Base-by-base conservation (phyloP, 2,329 filamentous ascomycete genomes). In the Orbilia oligospora region DNA sequence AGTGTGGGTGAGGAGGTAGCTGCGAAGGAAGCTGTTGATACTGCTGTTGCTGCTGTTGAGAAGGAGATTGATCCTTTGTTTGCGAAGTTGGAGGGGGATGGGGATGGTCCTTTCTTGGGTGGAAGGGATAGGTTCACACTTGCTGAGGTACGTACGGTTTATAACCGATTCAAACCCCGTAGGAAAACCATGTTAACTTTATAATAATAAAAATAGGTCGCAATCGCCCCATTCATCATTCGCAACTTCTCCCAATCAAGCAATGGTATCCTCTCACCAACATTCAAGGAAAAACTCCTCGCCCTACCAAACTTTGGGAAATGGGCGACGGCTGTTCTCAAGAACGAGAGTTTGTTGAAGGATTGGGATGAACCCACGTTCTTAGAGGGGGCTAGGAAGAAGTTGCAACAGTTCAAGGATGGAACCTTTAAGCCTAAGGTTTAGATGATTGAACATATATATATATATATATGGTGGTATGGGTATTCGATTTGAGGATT, bases 51-150 rank as follows among this genome's bases (percentile, higher is more conserved):
- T 0, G 86, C 86, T 0, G 84, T 92, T 0, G 86, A 87, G 67
- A 93, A 91, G 85, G 92, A 95, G 82, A 85, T 96, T 70, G 93
- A 94, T 84, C 92, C 92, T 0, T 84, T 93, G 44, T 85, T 97
- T 27, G 82, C 83, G 1, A 85, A 87, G 67, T 20, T 41, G 27
- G 66, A 48, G 1, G 48, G 65, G 12, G 87, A 65, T 9, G 72
- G 66, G 0, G 87, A 87, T 0, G 85, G 83, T 1, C 90, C 90
- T 0, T 92, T 90, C 83, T 92, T 91, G 83, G 89, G 88, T 1
- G 91, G 90, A 0, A 89, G 87, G 65, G 85, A 88, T 20, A 89
- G 85, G 82, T 83, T 94, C 48, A 95, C 92, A 0, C 84, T 94
- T 41, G 93, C 90, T 10, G 93, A 96, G 88, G 92, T 92, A 84